These are phyloP conservation scores for Theileria orientalis DNA, from an alignment of 169 alveolate genomes.

Conservation along the genomic window DNA sequence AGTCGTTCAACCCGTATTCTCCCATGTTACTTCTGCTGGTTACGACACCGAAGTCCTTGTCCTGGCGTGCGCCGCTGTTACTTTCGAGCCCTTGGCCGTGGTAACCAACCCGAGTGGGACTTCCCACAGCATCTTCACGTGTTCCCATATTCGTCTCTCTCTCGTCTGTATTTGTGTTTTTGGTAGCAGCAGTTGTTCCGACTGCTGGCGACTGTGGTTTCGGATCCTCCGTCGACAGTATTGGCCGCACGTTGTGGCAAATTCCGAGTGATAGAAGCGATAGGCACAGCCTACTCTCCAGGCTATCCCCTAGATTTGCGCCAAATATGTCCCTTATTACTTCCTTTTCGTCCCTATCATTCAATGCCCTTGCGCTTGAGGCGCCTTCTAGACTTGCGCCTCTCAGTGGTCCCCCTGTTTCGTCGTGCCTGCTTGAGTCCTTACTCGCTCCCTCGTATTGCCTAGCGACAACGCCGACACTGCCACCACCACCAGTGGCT, in stretches of 20 bases:
- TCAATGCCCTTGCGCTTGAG: not conserved
- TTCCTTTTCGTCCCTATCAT: too few relatives aligned
- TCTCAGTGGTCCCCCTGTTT: not conserved
- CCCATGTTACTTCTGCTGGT: too few relatives aligned
- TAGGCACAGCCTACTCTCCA: slow-evolving; percentile 51
- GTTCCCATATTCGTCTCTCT: slow-evolving; percentile 34
- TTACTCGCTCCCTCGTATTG: not conserved
- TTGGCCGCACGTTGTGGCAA: slow-evolving; percentile 74
- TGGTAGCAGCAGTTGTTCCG: too few relatives aligned
- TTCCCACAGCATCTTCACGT: slow-evolving; percentile 64
- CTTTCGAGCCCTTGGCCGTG: slow-evolving; percentile 52
- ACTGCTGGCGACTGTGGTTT: too few relatives aligned
- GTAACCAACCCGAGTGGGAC: slow-evolving; percentile 37
- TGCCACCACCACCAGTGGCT: too few relatives aligned
- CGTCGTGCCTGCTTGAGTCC: not conserved
- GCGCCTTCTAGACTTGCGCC: not conserved
- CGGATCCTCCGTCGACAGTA: slow-evolving; percentile 1
- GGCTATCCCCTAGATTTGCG: slow-evolving; percentile 11
- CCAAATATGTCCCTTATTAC: too few relatives aligned
- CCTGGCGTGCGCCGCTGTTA: too few relatives aligned
- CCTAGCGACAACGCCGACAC: too few relatives aligned
- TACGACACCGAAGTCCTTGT: too few relatives aligned
- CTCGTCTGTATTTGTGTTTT: too few relatives aligned
- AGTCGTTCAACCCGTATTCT: too few relatives aligned
- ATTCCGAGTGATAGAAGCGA: slow-evolving; percentile 73